Conservation (phyloP, 1,284 basidiomycete genomes). For the Ustilago vetiveriae region DNA sequence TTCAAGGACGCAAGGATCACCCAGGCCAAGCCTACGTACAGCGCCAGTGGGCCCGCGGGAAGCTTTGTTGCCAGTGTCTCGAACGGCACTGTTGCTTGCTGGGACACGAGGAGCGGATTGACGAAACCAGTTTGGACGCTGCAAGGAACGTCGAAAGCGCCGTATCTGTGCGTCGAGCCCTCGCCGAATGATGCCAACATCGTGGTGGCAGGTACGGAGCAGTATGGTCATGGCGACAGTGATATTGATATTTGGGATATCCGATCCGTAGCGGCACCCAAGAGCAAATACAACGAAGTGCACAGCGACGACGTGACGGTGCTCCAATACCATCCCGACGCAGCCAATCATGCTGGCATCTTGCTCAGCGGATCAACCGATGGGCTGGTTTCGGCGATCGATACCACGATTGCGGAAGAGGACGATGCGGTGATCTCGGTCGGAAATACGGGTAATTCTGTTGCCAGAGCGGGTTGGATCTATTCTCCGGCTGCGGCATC, state of each 20-base stretch:
- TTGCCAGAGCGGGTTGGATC: constrained; percentile 62
- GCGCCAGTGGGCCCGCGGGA: constrained; percentile 7
- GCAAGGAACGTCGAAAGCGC: constrained; percentile 33
- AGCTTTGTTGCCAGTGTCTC: constrained; percentile 29
- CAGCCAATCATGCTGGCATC: constrained; percentile 22
- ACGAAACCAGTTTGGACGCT: constrained; percentile 29
- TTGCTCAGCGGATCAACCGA: constrained; percentile 63
- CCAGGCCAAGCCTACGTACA: constrained; percentile 20
- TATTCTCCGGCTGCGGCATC: constrained; percentile 8
- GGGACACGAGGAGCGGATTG: constrained; percentile 40
- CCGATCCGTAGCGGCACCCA: constrained; percentile 31
- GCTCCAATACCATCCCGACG: constrained; percentile 54
- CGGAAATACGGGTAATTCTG: constrained; percentile 58
- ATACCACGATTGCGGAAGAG: constrained; percentile 54
- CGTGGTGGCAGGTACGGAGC: constrained; percentile 61
- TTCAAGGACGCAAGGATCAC: constrained; percentile 43
- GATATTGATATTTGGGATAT: constrained; percentile 63
- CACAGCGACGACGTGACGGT: constrained; percentile 65
- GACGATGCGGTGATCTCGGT: constrained; percentile 65
- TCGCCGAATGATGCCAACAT: constrained; percentile 30
- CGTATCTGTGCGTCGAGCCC: constrained; percentile 53
- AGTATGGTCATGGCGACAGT: constrained; percentile 55
- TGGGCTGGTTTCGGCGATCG: constrained; percentile 59
- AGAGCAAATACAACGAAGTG: constrained; percentile 60
- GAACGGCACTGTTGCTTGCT: constrained; percentile 40